Conservation (phyloP, 1,139 yeast genomes). For the Candida mesenterica region DNA sequence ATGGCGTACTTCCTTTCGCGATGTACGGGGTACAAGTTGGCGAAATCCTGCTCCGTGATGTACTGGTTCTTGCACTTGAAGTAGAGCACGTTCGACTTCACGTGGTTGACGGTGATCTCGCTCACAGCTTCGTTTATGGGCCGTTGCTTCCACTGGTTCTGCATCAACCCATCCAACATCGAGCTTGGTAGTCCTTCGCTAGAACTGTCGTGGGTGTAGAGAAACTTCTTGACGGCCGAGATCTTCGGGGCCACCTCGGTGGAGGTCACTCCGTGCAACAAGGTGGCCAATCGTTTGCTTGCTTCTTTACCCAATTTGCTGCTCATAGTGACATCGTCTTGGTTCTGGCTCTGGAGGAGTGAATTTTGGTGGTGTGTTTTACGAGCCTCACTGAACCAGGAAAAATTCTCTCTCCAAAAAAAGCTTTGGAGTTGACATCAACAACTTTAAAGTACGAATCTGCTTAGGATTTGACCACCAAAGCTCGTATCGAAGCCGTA, state of each 20-base stretch:
- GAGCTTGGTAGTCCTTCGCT: slow-evolving; percentile 15
- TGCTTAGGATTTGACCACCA: too few species aligned
- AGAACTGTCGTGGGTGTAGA: slow-evolving; percentile 21
- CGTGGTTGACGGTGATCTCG: slow-evolving; percentile 13
- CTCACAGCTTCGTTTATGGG: slow-evolving; percentile 26
- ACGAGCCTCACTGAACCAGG: too few species aligned
- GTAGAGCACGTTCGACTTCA: slow-evolving; percentile 30
- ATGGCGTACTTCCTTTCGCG: slow-evolving; percentile 31
- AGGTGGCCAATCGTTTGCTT: slow-evolving; percentile 29
- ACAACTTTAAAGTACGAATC: too few species aligned
- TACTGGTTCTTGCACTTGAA: slow-evolving; percentile 38
- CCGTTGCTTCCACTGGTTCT: slow-evolving; percentile 32
- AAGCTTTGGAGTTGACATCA: too few species aligned
- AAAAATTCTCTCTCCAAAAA: neutral
- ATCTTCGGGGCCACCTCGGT: slow-evolving; percentile 27
- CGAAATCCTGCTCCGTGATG: slow-evolving; percentile 38
- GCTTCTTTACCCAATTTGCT: slow-evolving; percentile 4
- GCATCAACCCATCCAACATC: slow-evolving; percentile 29
- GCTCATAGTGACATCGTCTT: neutral
- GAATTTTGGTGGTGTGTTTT: too few species aligned
- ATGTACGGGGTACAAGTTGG: slow-evolving; percentile 32
- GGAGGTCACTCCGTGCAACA: slow-evolving; percentile 31
- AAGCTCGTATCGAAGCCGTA: neutral
- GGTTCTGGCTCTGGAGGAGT: neutral
- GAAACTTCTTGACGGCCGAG: slow-evolving; percentile 26